Percentiles rank a stretch among this genome's conserved stretches.
Conservation (phyloP, 2,329 filamentous ascomycete species). For the Coleophoma crateriformis region DNA sequence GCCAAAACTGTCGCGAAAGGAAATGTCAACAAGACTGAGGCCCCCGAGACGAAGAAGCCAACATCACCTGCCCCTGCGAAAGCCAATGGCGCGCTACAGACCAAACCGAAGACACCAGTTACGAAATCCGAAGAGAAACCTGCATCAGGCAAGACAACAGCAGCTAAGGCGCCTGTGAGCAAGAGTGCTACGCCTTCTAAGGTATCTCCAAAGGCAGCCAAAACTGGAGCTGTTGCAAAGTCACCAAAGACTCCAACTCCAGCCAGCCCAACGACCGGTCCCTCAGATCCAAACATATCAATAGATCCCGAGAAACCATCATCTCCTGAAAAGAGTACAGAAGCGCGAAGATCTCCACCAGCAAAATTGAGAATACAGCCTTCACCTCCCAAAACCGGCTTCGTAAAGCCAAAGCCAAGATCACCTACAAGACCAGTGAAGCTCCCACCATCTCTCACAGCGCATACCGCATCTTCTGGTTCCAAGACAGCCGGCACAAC, state of each 20-base stretch:
- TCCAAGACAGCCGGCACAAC: conserved; percentile 46
- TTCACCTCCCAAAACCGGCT: conserved; percentile 27
- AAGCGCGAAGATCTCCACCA: conserved; percentile 1
- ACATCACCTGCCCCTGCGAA: not conserved
- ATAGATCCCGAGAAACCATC: conserved; percentile 2
- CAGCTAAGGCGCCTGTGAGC: conserved; percentile 2
- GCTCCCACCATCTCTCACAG: conserved; percentile 61
- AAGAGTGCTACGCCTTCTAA: conserved; percentile 19
- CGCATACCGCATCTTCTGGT: conserved; percentile 64
- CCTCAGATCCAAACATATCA: conserved; percentile 12
- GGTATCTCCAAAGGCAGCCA: conserved; percentile 21
- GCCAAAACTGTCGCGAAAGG: conserved; percentile 7
- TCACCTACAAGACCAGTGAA: conserved; percentile 65
- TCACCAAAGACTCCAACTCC: conserved; percentile 31
- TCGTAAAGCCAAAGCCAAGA: conserved; percentile 55
- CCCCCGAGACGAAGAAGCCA: conserved; percentile 11
- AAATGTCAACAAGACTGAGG: conserved; percentile 3
- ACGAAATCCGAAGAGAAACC: conserved; percentile 8
- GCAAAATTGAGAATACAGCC: conserved; percentile 19
- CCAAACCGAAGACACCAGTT: conserved; percentile 3
- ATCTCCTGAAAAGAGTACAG: too few species aligned
- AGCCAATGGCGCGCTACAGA: conserved; percentile 1
- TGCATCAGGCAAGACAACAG: conserved; percentile 9
- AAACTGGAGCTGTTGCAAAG: conserved; percentile 20
- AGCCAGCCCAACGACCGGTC: conserved; percentile 18